Base-by-base conservation (phyloP, 345 rosid genomes). In the Sisymbrium irio region DNA sequence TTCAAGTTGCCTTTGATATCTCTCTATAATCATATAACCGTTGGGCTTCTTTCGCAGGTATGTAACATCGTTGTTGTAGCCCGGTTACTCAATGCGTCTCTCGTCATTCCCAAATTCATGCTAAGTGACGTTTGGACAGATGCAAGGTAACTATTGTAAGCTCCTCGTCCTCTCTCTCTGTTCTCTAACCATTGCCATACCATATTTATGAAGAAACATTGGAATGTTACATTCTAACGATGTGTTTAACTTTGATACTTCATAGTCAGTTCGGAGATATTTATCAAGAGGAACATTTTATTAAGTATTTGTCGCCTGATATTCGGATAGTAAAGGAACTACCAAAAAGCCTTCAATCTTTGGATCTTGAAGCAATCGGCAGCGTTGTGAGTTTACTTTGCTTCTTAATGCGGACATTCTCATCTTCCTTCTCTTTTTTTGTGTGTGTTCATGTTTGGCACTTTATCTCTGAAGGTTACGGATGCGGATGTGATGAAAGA, bases 91-190 rank as follows among this genome's bases (percentile, higher is more conserved):
- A 88, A 92, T 79, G 87, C 99, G 69, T 71, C 97, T 65, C 97
- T 95, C 27, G 92, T 92, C 71, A 76, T 95, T 69, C 97, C 99
- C 42, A 90, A 78, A 66, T 92, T 92, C 81, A 83, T 95, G 92
- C 80, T 87, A 83, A 92, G 99, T 68, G 90, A 89, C 22, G 99
- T 95, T 64, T 92, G 97, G 97, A 87, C 79, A 69, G 99, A 95
- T 78, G 80, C 78, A 66, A 95, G 99, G 99, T 95, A 69, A 87
- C 71, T 57, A 47, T 42, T 70, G 47, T 17, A 63, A 50, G 55
- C 25, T 39, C 61, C 56, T 40, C 37, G 41, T 62, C 78, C 62
- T 55, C 36, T 19, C 64, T 15, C 64, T 64, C n/a, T n/a, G 7
- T 1, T 33, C 12, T 54, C 65, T 20, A 36, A 13, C 9, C 46